These are phyloP conservation scores for Rhizopus delemar DNA, from an alignment of 371 early-diverging fungal genomes.

Conservation along the genomic window DNA sequence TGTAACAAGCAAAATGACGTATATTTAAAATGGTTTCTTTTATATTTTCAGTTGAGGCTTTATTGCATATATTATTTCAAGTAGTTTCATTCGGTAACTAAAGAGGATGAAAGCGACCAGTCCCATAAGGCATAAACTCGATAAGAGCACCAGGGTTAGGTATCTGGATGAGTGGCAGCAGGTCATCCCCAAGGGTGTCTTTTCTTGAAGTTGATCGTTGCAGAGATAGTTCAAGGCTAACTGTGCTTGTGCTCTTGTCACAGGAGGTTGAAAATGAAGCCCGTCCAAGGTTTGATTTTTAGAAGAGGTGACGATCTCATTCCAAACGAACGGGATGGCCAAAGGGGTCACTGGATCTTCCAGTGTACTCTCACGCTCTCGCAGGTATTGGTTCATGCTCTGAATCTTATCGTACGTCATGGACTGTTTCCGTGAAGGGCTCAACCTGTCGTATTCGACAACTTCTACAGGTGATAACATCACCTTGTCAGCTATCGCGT, in stretches of 20 bases:
- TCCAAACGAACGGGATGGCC: slow-evolving; percentile 57
- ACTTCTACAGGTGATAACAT: slow-evolving; percentile 44
- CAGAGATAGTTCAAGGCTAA: slow-evolving; percentile 66
- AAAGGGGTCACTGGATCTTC: slow-evolving; percentile 30
- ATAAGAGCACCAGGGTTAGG: too few relatives aligned
- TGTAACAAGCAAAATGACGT: too few relatives aligned
- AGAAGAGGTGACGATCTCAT: slow-evolving; percentile 39
- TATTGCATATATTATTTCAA: too few relatives aligned
- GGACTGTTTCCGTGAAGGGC: slow-evolving; percentile 38
- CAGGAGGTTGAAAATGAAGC: slow-evolving; percentile 52
- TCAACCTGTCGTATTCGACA: slow-evolving; percentile 33
- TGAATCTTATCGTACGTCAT: slow-evolving; percentile 47
- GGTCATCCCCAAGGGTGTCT: too few relatives aligned
- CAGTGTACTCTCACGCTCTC: slow-evolving; percentile 10
- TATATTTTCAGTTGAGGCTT: too few relatives aligned
- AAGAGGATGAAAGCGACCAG: too few relatives aligned
- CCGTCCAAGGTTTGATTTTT: slow-evolving; percentile 60
- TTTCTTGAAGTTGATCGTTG: slow-evolving; percentile 32
- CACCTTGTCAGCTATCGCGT: slow-evolving; percentile 36
- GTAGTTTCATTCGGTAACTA: too few relatives aligned
- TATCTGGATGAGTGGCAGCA: too few relatives aligned
- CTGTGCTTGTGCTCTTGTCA: slow-evolving; percentile 55
- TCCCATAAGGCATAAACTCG: too few relatives aligned
- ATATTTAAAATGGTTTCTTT: background rate
- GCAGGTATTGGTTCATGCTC: slow-evolving; percentile 60